phyloP scores from a whole-genome alignment of 2,329 filamentous ascomycete genomes.

The Phaeosphaeria sp. region DNA sequence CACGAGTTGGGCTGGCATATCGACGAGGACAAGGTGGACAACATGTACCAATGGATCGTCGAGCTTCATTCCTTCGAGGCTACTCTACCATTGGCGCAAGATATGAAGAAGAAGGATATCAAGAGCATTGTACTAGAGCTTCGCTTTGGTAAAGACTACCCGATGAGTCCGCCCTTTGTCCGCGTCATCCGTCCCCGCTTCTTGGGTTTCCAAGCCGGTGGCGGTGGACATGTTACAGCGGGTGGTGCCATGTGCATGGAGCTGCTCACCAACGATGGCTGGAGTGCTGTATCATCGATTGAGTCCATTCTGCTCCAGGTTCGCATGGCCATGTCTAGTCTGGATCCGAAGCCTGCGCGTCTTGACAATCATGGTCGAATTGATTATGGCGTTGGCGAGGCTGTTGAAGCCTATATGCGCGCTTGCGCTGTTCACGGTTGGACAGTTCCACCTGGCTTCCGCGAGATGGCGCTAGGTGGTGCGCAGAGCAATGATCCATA shows the following conservation, averaged over 20 bases:
- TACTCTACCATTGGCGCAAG: conserved; percentile 71
- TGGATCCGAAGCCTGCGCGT: conserved; percentile 75
- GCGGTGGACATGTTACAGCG: conserved; percentile 83
- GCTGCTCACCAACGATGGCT: conserved; percentile 81
- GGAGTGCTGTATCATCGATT: conserved; percentile 75
- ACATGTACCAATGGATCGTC: conserved; percentile 90
- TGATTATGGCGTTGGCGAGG: conserved; percentile 74
- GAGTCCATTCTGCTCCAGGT: conserved; percentile 84
- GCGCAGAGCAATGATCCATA: background rate
- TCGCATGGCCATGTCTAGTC: conserved; percentile 73
- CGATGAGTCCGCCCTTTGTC: conserved; percentile 82
- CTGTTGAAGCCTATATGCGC: conserved; percentile 74
- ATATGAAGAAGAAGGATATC: conserved; percentile 70
- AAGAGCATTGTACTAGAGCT: conserved; percentile 80
- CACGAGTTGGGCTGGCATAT: conserved; percentile 85
- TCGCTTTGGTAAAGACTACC: conserved; percentile 78
- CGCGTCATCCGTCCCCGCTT: conserved; percentile 84
- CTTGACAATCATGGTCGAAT: conserved; percentile 52
- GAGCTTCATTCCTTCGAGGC: conserved; percentile 84
- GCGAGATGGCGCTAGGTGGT: conserved; percentile 53
- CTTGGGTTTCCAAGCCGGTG: conserved; percentile 72
- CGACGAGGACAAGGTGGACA: conserved; percentile 69
- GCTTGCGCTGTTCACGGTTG: conserved; percentile 75
- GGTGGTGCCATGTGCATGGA: conserved; percentile 87
- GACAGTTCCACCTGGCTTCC: conserved; percentile 70